Evolutionary conservation across 768 basidiomycete species (phyloP), one percentile per base, ranked within the genome.

Genomic region (Psilocybe cyanescens): DNA sequence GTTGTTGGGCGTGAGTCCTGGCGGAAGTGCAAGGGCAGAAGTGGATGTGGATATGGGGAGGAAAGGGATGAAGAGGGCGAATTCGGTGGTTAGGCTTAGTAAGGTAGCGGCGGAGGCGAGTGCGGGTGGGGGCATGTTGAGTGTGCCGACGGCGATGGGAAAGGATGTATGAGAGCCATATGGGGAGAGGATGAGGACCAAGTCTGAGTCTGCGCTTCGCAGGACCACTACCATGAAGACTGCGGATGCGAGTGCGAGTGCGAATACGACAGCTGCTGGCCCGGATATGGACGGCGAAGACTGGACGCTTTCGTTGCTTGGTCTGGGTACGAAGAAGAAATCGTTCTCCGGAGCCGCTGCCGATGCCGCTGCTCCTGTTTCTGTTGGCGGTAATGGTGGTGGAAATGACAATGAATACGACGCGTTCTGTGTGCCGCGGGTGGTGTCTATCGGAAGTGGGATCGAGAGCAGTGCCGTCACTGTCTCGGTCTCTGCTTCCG

Each of bases 121-220:
- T 46, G 51, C n/a, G 39, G 8, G 52, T 31, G 49, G 1, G 49
- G 29, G 49, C 1, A 8, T 37, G 53, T 9, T 55, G n/a, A 29
- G 31, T 17, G 53, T 37, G 53, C 53, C 9, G 31, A 17, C 33
- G 7, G 8, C 30, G 5, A 51, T 8, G n/a, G 39, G 51, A 29
- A 51, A 51, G 28, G 35, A 14, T 30, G 28, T 17, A 16, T 24
- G 57, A 3, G 48, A 2, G 2, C 16, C 9, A 11, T 16, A 41
- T 46, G 39, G 30, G 24, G 52, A 52, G 12, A 59, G 67, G 29
- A 55, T 59, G 14, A 60, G 69, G 46, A 68, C 67, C 2, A 64
- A 68, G 48, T 67, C 67, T 44, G 69, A 70, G 57, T 66, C 67
- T 11, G 67, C 69, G 4, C 47, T 55, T 29, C 24, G 41, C 41